Percentiles rank a stretch among this genome's conserved stretches.
These are phyloP conservation scores for Metarhizium robertsii DNA, from an alignment of 2,329 filamentous ascomycete species.

Conservation along the genomic window DNA sequence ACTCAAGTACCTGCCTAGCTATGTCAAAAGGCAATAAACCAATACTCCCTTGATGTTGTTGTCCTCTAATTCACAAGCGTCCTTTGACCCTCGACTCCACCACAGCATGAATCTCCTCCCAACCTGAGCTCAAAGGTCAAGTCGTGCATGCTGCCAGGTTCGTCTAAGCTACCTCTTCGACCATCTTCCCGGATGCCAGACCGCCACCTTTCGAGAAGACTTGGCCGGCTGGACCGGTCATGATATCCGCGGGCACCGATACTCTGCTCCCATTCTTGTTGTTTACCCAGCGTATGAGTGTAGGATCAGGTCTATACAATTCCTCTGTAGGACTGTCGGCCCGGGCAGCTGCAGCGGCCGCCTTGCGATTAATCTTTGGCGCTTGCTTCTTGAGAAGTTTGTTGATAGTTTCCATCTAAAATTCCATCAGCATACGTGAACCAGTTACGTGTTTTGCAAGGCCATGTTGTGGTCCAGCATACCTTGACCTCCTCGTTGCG, in stretches of 20 bases:
- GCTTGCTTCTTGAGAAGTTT: conserved; percentile 81
- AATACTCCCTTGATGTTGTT: not conserved
- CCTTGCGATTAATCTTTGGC: conserved; percentile 58
- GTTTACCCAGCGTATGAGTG: conserved; percentile 64
- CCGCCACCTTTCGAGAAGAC: conserved; percentile 38
- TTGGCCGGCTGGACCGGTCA: conserved; percentile 51
- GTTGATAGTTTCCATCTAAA: conserved; percentile 82
- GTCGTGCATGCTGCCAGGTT: not conserved
- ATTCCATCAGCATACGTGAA: not conserved
- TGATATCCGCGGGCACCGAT: conserved; percentile 58
- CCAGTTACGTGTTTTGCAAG: not conserved
- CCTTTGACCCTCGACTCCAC: not conserved
- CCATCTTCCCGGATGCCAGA: conserved; percentile 36
- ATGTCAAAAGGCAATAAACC: no score
- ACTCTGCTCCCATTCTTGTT: conserved; percentile 54
- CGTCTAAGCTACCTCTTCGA: conserved; percentile 42
- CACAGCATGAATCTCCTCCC: not conserved
- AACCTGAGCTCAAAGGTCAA: not conserved
- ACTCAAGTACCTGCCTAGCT: no score
- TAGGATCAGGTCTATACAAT: conserved; percentile 41
- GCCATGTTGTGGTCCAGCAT: conserved; percentile 10
- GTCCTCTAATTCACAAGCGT: not conserved
- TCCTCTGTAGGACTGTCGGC: conserved; percentile 40
- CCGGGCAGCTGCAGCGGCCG: conserved; percentile 29
- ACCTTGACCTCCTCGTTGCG: conserved; percentile 57